Base-by-base conservation (phyloP, 768 basidiomycete genomes). In the Pleurotus sapidus region DNA sequence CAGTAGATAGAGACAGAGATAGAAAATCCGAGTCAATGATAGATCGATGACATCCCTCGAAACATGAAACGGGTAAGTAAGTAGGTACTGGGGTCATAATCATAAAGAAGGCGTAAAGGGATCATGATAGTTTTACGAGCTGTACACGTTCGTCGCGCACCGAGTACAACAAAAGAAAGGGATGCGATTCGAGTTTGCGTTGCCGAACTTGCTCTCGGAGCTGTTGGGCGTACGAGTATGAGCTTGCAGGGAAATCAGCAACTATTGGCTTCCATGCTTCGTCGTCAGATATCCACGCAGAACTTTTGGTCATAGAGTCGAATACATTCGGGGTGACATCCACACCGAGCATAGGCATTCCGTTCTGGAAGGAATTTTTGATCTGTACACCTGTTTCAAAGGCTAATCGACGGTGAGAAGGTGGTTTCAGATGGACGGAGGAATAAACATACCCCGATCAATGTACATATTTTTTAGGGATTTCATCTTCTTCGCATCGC, bases 401-500 rank as follows among this genome's bases (percentile, higher is more conserved):
- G 1, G 90, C 90, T 90, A 55, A 8, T 56, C 30, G 17, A 40
- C 2, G 34, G 53, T 17, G 7, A 51, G 15, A n/a, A 17, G 18
- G 4, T 5, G 30, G 5, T 18, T 14, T 56, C 34, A 55, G 6
- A 54, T 18, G 47, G 25, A 24, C 20, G 40, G 11, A 23, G 34
- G 46, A 55, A 7, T 5, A 12, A 59, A 57, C 74, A 6, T 59
- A 89, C 88, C 87, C 75, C 84, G 78, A 59, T 91, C 88, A 43
- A 83, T 65, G 62, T 87, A 83, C 34, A 89, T 77, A 39, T 88
- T 82, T 65, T 89, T 90, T 30, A 83, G 81, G 25, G 81, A 65
- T 86, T 91, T 46, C 87, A 79, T 59, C 63, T 91, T 91, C 76
- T 89, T 90, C 5, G 78, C 70, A 63, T 91, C 91, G 7, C 77